Base-by-base conservation (phyloP, 768 basidiomycete species). In the Xerocomellus intermedius region DNA sequence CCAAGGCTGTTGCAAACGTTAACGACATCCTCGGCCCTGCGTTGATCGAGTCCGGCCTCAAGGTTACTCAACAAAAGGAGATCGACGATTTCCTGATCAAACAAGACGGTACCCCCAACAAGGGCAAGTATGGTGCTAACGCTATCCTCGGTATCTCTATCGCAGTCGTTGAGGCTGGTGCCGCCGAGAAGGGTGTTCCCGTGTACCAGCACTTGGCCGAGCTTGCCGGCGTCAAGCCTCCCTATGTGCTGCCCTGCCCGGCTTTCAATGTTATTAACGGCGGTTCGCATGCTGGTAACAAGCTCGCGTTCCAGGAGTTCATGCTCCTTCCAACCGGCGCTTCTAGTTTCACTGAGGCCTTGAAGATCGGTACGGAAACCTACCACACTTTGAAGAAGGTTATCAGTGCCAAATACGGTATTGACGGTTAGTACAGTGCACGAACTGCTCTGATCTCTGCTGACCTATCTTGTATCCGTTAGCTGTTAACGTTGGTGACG, bases 191-290 rank as follows among this genome's bases (percentile, higher is more conserved):
- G 82, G 90, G 86, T 56, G 81, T 98, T 52, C 95, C 97, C 47
- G 86, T 96, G 63, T 98, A 98, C 83, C 85, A 91, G 72, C 94
- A 98, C 82, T 84, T 98, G 63, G 97, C 95, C 44, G 89, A 93
- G 59, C 87, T 99, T 63, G 92, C 97, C 55, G 96, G 96, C 64
- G 83, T 96, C 75, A 93, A 95, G 76, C 80, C 92, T 50, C 96
- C 97, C 42, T 98, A 87, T 74, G 82, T 93, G 57, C 87, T 98
- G 66, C 97, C 97, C 57, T 78, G 76, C 70, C 97, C 97, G 45
- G 86, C 91, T 55, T 94, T 99, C 84, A 99, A 99, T 74, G 97
- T 99, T 66, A 99, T 99, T 82, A 99, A 99, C 77, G 97, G 97
- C 74, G 97, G 97, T 61, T 98, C 96, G 59, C 97, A 99, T 73